Conservation (phyloP, 106 monocot genomes). For the Xerophyta viscosa region DNA sequence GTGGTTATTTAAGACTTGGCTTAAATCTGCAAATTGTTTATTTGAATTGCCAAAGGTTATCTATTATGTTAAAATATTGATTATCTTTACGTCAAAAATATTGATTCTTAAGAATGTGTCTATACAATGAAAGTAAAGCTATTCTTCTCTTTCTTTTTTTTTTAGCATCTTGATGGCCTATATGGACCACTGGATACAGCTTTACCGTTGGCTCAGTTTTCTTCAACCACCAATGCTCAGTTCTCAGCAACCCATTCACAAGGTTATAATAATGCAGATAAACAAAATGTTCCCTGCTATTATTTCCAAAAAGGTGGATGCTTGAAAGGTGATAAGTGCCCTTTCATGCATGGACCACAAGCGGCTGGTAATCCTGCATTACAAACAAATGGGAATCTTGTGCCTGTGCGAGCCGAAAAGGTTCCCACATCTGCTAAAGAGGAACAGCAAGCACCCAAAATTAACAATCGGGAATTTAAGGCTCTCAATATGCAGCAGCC, state of each 20-base stretch:
- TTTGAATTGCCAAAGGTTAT: no score
- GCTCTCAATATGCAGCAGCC: slow-evolving; percentile 17
- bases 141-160: slow-evolving; percentile 6
- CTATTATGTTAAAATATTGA: no score
- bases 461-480: slow-evolving; percentile 16
- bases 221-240: no score
- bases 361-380: slow-evolving; percentile 16
- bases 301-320: slow-evolving; percentile 62
- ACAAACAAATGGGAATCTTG: slow-evolving; percentile 12
- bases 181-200: slow-evolving; percentile 15
- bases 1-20: no score
- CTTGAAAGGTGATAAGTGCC: slow-evolving; percentile 53
- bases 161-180: slow-evolving; percentile 73
- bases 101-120: no score
- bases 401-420: slow-evolving; percentile 17
- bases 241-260: slow-evolving; percentile 12
- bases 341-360: slow-evolving; percentile 34
- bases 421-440: slow-evolving; percentile 13
- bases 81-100: no score
- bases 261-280: slow-evolving; percentile 18
- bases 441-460: slow-evolving; percentile 14
- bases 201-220: slow-evolving; percentile 3
- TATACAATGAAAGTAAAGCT: background rate
- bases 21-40: no score
- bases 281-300: slow-evolving; percentile 47